Base-by-base conservation (phyloP, 2,329 filamentous ascomycete species). In the Talaromyces amestolkiae region DNA sequence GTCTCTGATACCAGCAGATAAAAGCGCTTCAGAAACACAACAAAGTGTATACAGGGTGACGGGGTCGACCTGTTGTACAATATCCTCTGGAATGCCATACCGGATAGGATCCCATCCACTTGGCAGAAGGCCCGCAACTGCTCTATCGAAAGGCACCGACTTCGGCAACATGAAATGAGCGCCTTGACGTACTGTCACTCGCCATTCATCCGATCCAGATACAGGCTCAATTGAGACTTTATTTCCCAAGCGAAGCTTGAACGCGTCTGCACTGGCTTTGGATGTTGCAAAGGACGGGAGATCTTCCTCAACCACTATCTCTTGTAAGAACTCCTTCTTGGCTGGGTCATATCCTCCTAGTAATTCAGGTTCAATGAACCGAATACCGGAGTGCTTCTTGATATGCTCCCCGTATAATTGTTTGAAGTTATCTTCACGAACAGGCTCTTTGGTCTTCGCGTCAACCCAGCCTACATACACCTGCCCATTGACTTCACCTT, bases 151-250 rank as follows among this genome's bases (percentile, higher is more conserved):
- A 72, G 92, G 90, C 61, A 99, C 87, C 39, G 95, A 95, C 85
- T 99, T 99, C 72, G 95, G 95, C 67, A 99, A 96, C 83, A 96
- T 89, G 49, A 99, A 88, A 37, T 90, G 92, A 39, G 95, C 95
- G 62, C 94, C 94, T 87, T 96, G 97, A 86, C 90, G 95, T 79
- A 99, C 85, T 70, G 92, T 92, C 61, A 99, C 92, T 64, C 91
- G 95, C 83, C 90, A 99, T 78, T 99, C 93, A 72, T 93, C 93
- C 61, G 91, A 93, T 71, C 97, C 93, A 27, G 91, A 87, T 65
- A 98, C 92, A 82, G 97, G 93, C 71, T 98, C 98, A 73, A 96
- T 91, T 76, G 98, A 94, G 53, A 96, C 96, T 83, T 98, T 97
- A 72, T 97, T 94, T 65, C 92, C 93, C 75, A 99, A 95, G 81